Percentiles rank a stretch among this genome's conserved stretches.
phyloP scores from a whole-genome alignment of 2,329 filamentous ascomycete genomes.

The Truncatella angustata region DNA sequence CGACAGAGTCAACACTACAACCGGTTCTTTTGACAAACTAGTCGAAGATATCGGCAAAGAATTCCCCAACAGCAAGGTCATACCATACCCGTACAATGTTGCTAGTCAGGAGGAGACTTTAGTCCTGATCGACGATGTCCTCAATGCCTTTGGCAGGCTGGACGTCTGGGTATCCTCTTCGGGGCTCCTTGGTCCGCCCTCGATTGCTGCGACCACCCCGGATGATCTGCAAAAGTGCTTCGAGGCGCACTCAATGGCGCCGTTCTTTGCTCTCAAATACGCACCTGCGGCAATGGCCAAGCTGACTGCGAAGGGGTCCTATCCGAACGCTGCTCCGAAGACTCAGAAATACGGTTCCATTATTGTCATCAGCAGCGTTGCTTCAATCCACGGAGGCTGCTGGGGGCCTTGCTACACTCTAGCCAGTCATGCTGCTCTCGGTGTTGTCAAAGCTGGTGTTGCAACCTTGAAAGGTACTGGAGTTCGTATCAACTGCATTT shows the following conservation, averaged over 20 bases:
- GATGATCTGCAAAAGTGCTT: slow-evolving; percentile 55
- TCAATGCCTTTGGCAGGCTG: slow-evolving; percentile 57
- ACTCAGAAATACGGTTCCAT: slow-evolving; percentile 60
- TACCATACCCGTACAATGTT: slow-evolving; percentile 58
- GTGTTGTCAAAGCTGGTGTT: slow-evolving; percentile 58
- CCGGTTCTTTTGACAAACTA: slow-evolving; percentile 38
- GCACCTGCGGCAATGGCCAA: slow-evolving; percentile 63
- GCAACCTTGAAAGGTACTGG: slow-evolving; percentile 56
- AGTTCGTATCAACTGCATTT: slow-evolving; percentile 56
- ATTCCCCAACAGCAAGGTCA: slow-evolving; percentile 57
- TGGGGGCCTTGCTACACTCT: slow-evolving; percentile 63
- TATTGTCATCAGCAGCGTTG: slow-evolving; percentile 58
- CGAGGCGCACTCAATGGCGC: slow-evolving; percentile 59
- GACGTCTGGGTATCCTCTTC: slow-evolving; percentile 62
- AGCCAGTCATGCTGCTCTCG: slow-evolving; percentile 57
- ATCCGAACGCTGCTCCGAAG: slow-evolving; percentile 61
- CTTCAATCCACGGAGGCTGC: slow-evolving; percentile 55
- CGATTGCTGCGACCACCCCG: slow-evolving; percentile 55
- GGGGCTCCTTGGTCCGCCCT: slow-evolving; percentile 55
- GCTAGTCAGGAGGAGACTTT: slow-evolving; percentile 60
- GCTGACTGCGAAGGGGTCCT: slow-evolving; percentile 50
- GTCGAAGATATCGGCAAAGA: slow-evolving; percentile 39
- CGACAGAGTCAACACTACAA: slow-evolving; percentile 39
- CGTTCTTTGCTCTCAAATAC: slow-evolving; percentile 65
- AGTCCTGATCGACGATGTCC: slow-evolving; percentile 59